A percentile compares a stretch with the other conserved stretches of the same genome.
These are phyloP conservation scores for Colletotrichum ledebouriae DNA, from an alignment of 2,329 filamentous ascomycete genomes.

Conservation along the genomic window DNA sequence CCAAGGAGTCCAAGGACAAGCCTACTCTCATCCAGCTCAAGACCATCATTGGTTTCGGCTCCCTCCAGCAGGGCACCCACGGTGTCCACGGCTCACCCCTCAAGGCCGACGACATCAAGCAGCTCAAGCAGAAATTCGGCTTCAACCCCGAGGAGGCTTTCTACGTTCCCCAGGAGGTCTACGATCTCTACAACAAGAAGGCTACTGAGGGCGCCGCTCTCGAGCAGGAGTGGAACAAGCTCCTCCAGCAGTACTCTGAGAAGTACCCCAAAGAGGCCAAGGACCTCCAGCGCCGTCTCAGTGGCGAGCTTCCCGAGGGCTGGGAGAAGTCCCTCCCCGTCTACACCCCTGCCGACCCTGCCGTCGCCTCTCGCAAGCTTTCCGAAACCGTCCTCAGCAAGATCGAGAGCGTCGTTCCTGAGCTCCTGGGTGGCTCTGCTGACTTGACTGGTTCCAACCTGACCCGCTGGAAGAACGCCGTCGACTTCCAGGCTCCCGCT, in stretches of 20 bases:
- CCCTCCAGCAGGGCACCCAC: constrained; percentile 90
- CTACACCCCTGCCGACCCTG: constrained; percentile 87
- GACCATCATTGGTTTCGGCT: constrained; percentile 98
- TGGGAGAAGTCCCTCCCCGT: constrained; percentile 95
- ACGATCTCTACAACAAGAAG: constrained; percentile 90
- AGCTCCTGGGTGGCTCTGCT: constrained; percentile 95
- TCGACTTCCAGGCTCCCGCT: constrained; percentile 95
- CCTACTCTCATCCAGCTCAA: constrained; percentile 96
- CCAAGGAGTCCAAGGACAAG: constrained; percentile 93
- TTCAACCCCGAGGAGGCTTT: constrained; percentile 97
- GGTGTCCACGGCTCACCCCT: constrained; percentile 97
- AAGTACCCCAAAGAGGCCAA: constrained; percentile 83
- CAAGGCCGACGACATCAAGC: constrained; percentile 93
- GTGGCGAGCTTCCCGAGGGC: constrained; percentile 88
- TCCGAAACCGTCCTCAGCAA: constrained; percentile 94
- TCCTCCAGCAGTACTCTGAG: constrained; percentile 87
- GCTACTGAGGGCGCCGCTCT: constrained; percentile 86
- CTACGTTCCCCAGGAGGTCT: constrained; percentile 93
- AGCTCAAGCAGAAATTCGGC: constrained; percentile 94
- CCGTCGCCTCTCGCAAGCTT: constrained; percentile 94
- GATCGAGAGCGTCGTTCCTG: constrained; percentile 85
- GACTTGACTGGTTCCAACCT: constrained; percentile 99
- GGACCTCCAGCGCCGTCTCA: constrained; percentile 85
- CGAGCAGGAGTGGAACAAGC: constrained; percentile 95
- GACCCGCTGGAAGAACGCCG: constrained; percentile 96